A percentile compares a stretch with the other conserved stretches of the same genome.
These are phyloP conservation scores for Pugionium cornutum DNA, from an alignment of 345 rosid species.

Conservation along the genomic window DNA sequence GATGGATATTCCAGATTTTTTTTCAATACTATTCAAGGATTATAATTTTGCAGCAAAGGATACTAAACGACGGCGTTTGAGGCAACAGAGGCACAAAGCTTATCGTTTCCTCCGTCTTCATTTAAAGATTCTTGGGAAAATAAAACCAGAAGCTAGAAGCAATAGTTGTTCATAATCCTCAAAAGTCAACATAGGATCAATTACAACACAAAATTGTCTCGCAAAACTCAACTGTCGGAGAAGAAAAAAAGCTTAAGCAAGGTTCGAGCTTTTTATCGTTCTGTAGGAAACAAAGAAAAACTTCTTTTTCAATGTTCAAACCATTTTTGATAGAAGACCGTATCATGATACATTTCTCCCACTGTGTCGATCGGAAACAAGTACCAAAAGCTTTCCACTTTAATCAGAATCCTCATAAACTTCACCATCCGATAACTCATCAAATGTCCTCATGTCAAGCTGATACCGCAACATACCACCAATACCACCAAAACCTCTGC, in stretches of 20 bases:
- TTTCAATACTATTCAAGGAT: neutral
- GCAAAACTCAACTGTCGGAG: slow-evolving; percentile 18
- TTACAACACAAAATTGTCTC: slow-evolving; percentile 38
- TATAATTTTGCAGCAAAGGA: neutral
- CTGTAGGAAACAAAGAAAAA: slow-evolving; percentile 15
- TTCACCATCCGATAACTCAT: slow-evolving; percentile 74
- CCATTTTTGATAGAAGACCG: slow-evolving; percentile 14
- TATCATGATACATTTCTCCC: slow-evolving; percentile 26
- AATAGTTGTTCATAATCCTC: slow-evolving; percentile 15
- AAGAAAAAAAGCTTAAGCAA: slow-evolving; percentile 7
- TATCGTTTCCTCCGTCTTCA: neutral
- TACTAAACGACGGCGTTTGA: slow-evolving; percentile 9
- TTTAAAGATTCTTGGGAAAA: neutral
- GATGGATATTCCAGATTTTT: slow-evolving; percentile 18
- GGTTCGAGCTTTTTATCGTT: slow-evolving; percentile 22
- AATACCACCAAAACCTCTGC: slow-evolving; percentile 92
- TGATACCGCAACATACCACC: slow-evolving; percentile 94
- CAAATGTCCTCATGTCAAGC: slow-evolving; percentile 81
- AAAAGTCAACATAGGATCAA: slow-evolving; percentile 7
- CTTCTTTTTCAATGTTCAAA: slow-evolving; percentile 11
- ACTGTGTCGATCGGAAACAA: slow-evolving; percentile 25
- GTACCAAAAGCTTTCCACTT: slow-evolving; percentile 27
- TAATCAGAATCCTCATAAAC: slow-evolving; percentile 78
- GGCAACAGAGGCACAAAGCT: neutral
- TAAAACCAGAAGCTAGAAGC: neutral